A percentile compares a stretch with the other conserved stretches of the same genome.
Conservation (phyloP, 1,284 basidiomycete genomes). For the Fistulinella staudtii region DNA sequence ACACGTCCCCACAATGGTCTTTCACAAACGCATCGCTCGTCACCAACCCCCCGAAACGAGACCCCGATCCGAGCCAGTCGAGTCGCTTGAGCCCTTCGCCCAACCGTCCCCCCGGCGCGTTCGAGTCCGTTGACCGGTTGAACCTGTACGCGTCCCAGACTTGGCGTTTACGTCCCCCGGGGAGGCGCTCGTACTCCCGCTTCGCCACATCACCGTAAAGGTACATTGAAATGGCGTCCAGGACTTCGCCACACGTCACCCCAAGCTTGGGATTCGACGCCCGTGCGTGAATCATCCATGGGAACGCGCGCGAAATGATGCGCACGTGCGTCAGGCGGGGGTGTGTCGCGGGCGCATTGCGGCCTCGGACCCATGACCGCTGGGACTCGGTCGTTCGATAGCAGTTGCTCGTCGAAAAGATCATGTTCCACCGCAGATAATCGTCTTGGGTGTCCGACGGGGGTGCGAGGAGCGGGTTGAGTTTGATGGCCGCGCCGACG, state of each 20-base stretch:
- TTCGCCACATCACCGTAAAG: slow-evolving; percentile 49
- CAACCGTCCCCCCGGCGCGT: slow-evolving; percentile 64
- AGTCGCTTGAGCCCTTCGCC: slow-evolving; percentile 56
- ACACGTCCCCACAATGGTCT: slow-evolving; percentile 42
- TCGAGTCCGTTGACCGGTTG: slow-evolving; percentile 58
- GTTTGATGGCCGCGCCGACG: slow-evolving; percentile 42
- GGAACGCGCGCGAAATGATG: slow-evolving; percentile 49
- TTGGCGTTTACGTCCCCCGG: slow-evolving; percentile 33
- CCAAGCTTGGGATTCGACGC: slow-evolving; percentile 50
- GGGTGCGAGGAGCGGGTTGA: slow-evolving; percentile 62
- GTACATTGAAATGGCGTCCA: slow-evolving; percentile 52
- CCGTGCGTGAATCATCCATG: slow-evolving; percentile 56
- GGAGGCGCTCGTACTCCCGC: slow-evolving; percentile 47
- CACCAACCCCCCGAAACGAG: slow-evolving; percentile 59
- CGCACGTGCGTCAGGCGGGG: slow-evolving; percentile 56
- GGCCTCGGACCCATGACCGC: slow-evolving; percentile 66
- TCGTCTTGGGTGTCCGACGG: slow-evolving; percentile 45
- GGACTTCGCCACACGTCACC: slow-evolving; percentile 69
- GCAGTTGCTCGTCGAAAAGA: slow-evolving; percentile 57
- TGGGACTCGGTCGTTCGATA: slow-evolving; percentile 57
- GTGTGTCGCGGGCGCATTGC: slow-evolving; percentile 69
- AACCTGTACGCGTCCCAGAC: slow-evolving; percentile 52
- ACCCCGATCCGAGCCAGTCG: slow-evolving; percentile 57
- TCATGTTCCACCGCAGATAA: slow-evolving; percentile 71
- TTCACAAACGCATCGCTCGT: slow-evolving; percentile 42